Evolutionary conservation across 1,139 yeast genomes (phyloP).

Genomic region (Blastobotrys niveus): DNA sequence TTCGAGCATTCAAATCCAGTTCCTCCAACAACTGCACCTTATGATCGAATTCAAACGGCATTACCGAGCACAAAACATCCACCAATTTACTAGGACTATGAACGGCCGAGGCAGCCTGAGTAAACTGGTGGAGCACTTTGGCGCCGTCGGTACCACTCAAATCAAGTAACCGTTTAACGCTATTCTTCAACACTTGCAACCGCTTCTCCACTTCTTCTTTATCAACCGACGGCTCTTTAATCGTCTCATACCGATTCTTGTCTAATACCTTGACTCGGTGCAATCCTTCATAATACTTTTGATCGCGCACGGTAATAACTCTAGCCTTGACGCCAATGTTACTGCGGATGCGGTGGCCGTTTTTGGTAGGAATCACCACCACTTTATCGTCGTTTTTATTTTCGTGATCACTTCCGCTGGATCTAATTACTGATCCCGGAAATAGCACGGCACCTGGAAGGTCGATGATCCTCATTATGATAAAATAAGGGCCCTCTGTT

Average conservation of each 20-base stretch:
- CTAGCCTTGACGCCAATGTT: constrained; percentile 10
- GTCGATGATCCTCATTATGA: constrained; percentile 9
- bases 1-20: constrained; percentile 26
- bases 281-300: constrained; percentile 14
- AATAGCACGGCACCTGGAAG: constrained; percentile 19
- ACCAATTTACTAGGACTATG: constrained; percentile 32
- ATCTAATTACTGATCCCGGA: constrained; percentile 23
- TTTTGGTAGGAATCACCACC: constrained; percentile 11
- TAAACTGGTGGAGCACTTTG: constrained; percentile 11
- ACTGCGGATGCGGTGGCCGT: constrained; percentile 2
- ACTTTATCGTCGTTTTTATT: constrained; percentile 5
- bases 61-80: constrained; percentile 35
- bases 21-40: constrained; percentile 31
- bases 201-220: constrained; percentile 17
- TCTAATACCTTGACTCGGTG: constrained; percentile 11
- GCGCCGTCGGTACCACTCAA: constrained; percentile 16
- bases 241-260: constrained; percentile 3
- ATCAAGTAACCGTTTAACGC: constrained; percentile 16
- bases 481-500: background rate
- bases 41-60: constrained; percentile 32
- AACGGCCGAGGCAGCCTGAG: constrained; percentile 19
- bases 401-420: constrained; percentile 1
- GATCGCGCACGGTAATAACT: constrained; percentile 5
- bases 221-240: constrained; percentile 5
- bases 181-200: constrained; percentile 24